These are phyloP conservation scores for Scheffersomyces quercinus DNA, from an alignment of 1,139 yeast genomes.

Conservation along the genomic window DNA sequence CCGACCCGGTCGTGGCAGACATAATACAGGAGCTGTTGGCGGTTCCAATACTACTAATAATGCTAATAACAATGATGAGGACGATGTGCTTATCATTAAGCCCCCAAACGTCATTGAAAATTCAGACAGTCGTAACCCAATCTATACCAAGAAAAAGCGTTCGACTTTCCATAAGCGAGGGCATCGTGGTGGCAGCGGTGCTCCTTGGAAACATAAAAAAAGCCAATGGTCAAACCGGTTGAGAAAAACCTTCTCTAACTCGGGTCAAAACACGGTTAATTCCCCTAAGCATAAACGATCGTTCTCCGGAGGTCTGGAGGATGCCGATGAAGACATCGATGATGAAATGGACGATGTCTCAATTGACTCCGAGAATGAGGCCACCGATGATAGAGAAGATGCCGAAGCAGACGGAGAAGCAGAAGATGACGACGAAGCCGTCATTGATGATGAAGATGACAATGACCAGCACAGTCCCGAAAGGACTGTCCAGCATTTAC, in stretches of 20 bases:
- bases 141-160: constrained; percentile 29
- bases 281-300: neutral
- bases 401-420: constrained; percentile 14
- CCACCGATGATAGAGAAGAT: constrained; percentile 12
- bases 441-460: constrained; percentile 14
- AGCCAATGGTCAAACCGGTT: constrained; percentile 12
- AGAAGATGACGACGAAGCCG: constrained; percentile 15
- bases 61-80: constrained; percentile 46
- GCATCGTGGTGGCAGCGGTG: constrained; percentile 5
- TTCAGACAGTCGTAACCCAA: constrained; percentile 31
- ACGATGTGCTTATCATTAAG: constrained; percentile 78
- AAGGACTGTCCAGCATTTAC: too few relatives aligned
- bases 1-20: neutral
- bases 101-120: constrained; percentile 74
- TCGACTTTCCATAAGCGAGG: constrained; percentile 8
- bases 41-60: neutral
- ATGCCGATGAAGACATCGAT: constrained; percentile 13
- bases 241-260: constrained; percentile 24
- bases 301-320: constrained; percentile 6
- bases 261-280: constrained; percentile 5
- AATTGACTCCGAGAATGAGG: constrained; percentile 22
- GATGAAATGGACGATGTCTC: constrained; percentile 15
- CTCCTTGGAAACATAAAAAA: constrained; percentile 11
- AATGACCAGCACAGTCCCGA: constrained; percentile 6
- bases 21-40: neutral